Conservation (phyloP, 768 basidiomycete genomes). For the Amanita subjunquillea region DNA sequence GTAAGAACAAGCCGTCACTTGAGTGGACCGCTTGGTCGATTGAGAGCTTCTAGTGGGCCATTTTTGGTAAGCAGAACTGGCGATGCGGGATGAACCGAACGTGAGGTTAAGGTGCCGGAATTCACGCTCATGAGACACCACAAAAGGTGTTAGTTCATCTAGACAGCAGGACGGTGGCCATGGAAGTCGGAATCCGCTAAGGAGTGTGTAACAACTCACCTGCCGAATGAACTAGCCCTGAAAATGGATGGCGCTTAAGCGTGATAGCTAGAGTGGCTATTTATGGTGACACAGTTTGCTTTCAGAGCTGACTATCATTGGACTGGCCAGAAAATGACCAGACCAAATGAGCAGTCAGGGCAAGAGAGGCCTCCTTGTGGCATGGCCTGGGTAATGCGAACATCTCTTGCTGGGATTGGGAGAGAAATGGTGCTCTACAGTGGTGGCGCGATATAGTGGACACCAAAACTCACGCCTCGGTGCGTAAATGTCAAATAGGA, state of each 20-base stretch:
- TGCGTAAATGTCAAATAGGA: no score
- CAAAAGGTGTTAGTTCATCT: constrained; percentile 80
- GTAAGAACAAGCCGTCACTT: constrained; percentile 80
- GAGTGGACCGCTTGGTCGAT: constrained; percentile 70
- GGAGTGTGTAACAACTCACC: constrained; percentile 86
- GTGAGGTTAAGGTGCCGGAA: constrained; percentile 70
- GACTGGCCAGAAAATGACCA: no score
- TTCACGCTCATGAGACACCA: constrained; percentile 81
- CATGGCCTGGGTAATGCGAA: no score
- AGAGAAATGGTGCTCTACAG: no score
- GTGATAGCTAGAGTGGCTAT: no score
- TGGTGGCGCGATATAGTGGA: no score
- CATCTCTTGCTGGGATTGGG: no score
- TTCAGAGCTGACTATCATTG: no score
- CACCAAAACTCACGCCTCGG: no score
- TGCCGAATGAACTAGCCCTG: constrained; percentile 87
- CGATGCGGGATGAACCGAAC: constrained; percentile 65
- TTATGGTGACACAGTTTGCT: no score
- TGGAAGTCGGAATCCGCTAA: constrained; percentile 81
- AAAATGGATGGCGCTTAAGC: constrained; percentile 88
- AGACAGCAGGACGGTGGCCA: constrained; percentile 85
- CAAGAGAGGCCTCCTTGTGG: no score
- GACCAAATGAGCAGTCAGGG: no score
- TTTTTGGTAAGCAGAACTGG: constrained; percentile 68
- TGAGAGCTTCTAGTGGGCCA: constrained; percentile 76